Evolutionary conservation across 1,139 yeast species (phyloP).

Genomic region (Debaryomyces nepalensis): DNA sequence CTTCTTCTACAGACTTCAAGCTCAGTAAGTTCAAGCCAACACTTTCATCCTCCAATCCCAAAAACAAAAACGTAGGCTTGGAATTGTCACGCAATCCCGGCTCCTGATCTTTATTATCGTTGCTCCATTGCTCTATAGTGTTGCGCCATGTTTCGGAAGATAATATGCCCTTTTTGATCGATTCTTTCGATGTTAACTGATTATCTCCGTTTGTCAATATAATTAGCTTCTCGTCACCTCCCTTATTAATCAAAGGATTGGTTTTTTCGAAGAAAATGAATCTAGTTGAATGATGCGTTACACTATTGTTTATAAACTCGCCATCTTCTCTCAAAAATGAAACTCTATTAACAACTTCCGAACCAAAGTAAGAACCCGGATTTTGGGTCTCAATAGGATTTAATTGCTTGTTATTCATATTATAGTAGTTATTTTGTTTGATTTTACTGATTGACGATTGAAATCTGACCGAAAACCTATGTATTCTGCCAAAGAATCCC

Average conservation of each 20-base stretch:
- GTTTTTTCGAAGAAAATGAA: slow-evolving; percentile 55
- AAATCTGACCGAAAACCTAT: slow-evolving; percentile 4
- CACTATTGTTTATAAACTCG: slow-evolving; percentile 59
- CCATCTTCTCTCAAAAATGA: slow-evolving; percentile 75
- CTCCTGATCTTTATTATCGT: slow-evolving; percentile 41
- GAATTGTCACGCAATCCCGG: slow-evolving; percentile 34
- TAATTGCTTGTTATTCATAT: slow-evolving; percentile 22
- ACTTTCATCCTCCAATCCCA: slow-evolving; percentile 69
- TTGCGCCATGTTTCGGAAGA: slow-evolving; percentile 29
- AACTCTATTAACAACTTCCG: slow-evolving; percentile 72
- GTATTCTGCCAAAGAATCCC: slow-evolving; percentile 1
- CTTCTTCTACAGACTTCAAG: slow-evolving; percentile 33
- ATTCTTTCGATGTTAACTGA: slow-evolving; percentile 25
- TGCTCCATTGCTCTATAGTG: slow-evolving; percentile 30
- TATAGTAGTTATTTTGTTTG: slow-evolving; percentile 20
- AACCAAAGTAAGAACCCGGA: slow-evolving; percentile 50
- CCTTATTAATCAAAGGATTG: slow-evolving; percentile 43
- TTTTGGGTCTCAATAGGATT: slow-evolving; percentile 28
- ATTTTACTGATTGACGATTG: slow-evolving; percentile 14
- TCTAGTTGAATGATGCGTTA: slow-evolving; percentile 55
- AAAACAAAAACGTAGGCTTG: slow-evolving; percentile 58
- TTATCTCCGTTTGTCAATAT: slow-evolving; percentile 42
- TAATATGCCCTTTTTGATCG: slow-evolving; percentile 17
- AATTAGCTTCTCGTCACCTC: slow-evolving; percentile 34
- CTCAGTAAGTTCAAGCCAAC: slow-evolving; percentile 38